These are phyloP conservation scores for Alnus rubra DNA, from an alignment of 306 rosid species.

Conservation along the genomic window DNA sequence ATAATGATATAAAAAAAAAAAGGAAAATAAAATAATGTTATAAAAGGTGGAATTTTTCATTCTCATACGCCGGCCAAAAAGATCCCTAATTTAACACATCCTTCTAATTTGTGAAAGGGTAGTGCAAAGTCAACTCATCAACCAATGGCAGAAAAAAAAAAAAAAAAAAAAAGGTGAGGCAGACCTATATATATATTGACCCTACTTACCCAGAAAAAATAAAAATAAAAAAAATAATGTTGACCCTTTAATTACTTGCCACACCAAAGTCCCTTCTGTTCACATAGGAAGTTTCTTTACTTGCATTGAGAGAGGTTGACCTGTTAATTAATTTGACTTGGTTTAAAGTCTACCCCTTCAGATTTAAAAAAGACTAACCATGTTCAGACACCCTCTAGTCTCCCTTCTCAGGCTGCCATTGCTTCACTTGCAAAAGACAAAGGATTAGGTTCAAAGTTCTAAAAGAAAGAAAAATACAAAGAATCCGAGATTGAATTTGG, in stretches of 20 bases:
- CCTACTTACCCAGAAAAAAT: not conserved
- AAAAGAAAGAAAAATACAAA: not conserved
- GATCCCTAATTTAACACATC: not conserved
- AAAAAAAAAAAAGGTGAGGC: not conserved
- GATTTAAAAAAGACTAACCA: not conserved
- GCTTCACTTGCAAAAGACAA: not conserved
- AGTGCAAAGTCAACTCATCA: not conserved
- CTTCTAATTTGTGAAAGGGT: not conserved
- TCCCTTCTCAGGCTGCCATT: not conserved
- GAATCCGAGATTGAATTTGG: too few relatives aligned
- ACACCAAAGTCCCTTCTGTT: not conserved
- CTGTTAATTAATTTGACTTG: not conserved
- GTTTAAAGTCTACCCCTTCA: not conserved
- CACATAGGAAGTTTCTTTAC: not conserved
- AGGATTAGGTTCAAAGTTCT: not conserved
- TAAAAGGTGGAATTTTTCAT: not conserved
- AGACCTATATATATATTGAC: not conserved
- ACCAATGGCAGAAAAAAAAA: not conserved
- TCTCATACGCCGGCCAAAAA: not conserved
- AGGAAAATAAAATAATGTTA: too few relatives aligned
- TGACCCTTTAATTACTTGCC: not conserved
- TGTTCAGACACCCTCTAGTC: not conserved
- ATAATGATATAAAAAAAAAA: too few relatives aligned
- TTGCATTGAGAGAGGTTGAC: not conserved
- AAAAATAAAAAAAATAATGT: not conserved